phyloP scores from a whole-genome alignment of 2,329 filamentous ascomycete genomes.

The Boeremia lycopersici region DNA sequence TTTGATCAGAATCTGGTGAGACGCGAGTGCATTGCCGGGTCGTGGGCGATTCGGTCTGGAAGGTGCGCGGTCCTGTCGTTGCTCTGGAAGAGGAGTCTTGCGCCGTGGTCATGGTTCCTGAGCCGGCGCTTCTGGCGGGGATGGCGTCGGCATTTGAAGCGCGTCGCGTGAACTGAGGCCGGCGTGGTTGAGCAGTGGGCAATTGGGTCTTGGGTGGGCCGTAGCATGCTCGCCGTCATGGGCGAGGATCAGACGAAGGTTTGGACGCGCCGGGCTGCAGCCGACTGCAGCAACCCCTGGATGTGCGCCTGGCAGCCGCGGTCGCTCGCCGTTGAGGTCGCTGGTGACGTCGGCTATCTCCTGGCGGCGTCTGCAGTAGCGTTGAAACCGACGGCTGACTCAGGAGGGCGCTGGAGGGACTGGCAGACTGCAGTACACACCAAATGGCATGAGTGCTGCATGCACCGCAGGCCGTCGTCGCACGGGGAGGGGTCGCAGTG shows the following conservation, averaged over 20 bases:
- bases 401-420: conserved; percentile 13
- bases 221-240: not conserved
- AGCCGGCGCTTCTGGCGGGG: conserved; percentile 27
- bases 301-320: conserved; percentile 20
- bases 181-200: not conserved
- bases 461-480: conserved; percentile 7
- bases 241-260: not conserved
- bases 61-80: too few species aligned
- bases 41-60: too few species aligned
- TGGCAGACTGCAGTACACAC: too few species aligned
- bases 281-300: conserved; percentile 25
- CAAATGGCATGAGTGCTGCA: too few species aligned
- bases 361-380: conserved; percentile 26
- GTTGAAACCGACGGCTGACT: conserved; percentile 17
- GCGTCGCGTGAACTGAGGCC: conserved; percentile 18
- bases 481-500: conserved; percentile 9
- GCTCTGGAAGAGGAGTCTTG: too few species aligned
- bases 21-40: too few species aligned
- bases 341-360: conserved; percentile 34
- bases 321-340: conserved; percentile 30
- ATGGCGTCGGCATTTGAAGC: conserved; percentile 25
- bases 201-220: not conserved
- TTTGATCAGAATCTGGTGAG: too few species aligned
- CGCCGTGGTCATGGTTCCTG: conserved; percentile 10
- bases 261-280: not conserved